Evolutionary conservation across 768 basidiomycete genomes (phyloP).

Genomic region (Paxillus rubicundulus): DNA sequence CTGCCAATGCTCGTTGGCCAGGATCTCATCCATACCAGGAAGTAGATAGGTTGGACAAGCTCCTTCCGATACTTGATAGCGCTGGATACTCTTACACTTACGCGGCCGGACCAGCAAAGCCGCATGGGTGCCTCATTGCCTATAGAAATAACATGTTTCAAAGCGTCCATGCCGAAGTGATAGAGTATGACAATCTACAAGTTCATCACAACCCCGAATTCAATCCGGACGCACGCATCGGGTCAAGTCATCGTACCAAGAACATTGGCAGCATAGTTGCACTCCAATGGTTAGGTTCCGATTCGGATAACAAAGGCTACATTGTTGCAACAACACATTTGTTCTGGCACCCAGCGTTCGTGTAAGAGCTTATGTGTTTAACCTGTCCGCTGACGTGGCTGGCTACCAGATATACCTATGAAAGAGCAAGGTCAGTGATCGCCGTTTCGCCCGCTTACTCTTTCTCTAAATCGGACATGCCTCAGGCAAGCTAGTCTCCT

Average conservation of each 20-base stretch:
- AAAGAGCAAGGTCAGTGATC: slow-evolving; percentile 67
- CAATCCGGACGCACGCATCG: slow-evolving; percentile 38
- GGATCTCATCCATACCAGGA: slow-evolving; percentile 50
- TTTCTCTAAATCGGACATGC: not conserved
- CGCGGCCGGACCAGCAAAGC: slow-evolving; percentile 70
- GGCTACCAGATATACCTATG: slow-evolving; percentile 55
- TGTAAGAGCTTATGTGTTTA: slow-evolving; percentile 5
- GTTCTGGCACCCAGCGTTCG: slow-evolving; percentile 91
- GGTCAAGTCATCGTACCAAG: slow-evolving; percentile 65
- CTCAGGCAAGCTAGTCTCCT: slow-evolving; percentile 76
- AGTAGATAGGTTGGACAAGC: slow-evolving; percentile 76
- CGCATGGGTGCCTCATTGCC: slow-evolving; percentile 83
- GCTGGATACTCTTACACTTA: slow-evolving; percentile 66
- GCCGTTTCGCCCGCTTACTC: not conserved
- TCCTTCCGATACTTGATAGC: slow-evolving; percentile 62
- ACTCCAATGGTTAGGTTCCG: slow-evolving; percentile 44
- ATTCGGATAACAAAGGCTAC: slow-evolving; percentile 45
- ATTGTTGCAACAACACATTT: slow-evolving; percentile 88
- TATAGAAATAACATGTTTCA: slow-evolving; percentile 56
- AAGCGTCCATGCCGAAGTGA: slow-evolving; percentile 42
- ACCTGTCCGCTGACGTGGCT: slow-evolving; percentile 1
- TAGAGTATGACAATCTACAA: slow-evolving; percentile 69
- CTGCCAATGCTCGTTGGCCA: not conserved
- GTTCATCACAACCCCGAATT: slow-evolving; percentile 40
- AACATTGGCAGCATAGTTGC: slow-evolving; percentile 81